Evolutionary conservation across 306 rosid species (phyloP).

Genomic region (Lagenaria siceraria): DNA sequence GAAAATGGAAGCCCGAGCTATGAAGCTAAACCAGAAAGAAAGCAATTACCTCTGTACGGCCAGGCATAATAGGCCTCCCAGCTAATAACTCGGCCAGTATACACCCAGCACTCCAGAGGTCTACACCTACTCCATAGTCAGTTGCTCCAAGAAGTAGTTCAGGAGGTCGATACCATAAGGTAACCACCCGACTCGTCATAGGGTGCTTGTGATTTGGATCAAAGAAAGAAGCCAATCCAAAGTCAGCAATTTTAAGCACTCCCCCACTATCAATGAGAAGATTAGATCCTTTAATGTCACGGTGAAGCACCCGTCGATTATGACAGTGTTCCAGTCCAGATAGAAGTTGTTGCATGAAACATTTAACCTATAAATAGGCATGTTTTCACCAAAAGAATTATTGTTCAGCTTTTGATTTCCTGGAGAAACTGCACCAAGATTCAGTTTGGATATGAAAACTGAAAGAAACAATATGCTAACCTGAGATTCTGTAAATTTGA

Average conservation of each 20-base stretch:
- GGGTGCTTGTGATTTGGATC: constrained; percentile 52
- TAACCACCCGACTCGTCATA: constrained; percentile 71
- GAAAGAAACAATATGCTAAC: constrained; percentile 37
- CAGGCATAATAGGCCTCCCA: constrained; percentile 71
- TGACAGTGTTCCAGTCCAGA: constrained; percentile 76
- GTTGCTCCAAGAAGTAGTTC: constrained; percentile 73
- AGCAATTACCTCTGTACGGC: constrained; percentile 62
- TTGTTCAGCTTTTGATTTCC: not conserved
- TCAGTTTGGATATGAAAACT: constrained; percentile 10
- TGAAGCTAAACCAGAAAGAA: constrained; percentile 4
- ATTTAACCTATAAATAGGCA: constrained; percentile 45
- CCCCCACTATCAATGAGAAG: constrained; percentile 62
- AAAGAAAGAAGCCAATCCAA: constrained; percentile 56
- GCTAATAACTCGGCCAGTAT: constrained; percentile 65
- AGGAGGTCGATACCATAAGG: constrained; percentile 76
- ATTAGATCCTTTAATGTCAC: constrained; percentile 74
- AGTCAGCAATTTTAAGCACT: constrained; percentile 58
- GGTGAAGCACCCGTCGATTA: constrained; percentile 46
- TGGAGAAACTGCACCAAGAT: not conserved
- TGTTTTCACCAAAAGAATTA: constrained; percentile 1
- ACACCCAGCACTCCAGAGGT: constrained; percentile 76
- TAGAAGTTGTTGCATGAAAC: constrained; percentile 53
- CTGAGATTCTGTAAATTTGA: constrained; percentile 58
- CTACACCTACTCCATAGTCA: constrained; percentile 54
- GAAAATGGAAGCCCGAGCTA: not conserved